Conservation (phyloP, 2,329 filamentous ascomycete genomes). For the Aspergillus tanneri region DNA sequence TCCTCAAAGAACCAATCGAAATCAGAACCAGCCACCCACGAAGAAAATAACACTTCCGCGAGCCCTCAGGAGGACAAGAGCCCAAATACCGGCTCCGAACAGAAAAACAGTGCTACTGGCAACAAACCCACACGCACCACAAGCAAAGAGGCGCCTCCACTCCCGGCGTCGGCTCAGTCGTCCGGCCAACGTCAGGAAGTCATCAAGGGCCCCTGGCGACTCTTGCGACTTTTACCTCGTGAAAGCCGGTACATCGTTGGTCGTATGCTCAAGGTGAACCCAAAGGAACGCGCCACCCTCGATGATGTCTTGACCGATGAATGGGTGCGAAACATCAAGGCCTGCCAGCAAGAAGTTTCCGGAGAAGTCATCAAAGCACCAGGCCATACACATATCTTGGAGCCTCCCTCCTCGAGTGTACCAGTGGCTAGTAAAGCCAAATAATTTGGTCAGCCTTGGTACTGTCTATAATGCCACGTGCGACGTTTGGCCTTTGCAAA, state of each 20-base stretch:
- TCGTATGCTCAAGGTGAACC: slow-evolving; percentile 87
- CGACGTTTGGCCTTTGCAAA: background rate
- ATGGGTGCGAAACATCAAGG: slow-evolving; percentile 82
- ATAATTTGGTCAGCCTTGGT: slow-evolving; percentile 19
- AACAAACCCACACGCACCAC: slow-evolving; percentile 36
- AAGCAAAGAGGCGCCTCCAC: slow-evolving; percentile 41
- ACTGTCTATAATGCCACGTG: slow-evolving; percentile 3
- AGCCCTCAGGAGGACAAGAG: slow-evolving; percentile 23
- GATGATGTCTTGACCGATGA: slow-evolving; percentile 81
- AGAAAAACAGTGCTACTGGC: slow-evolving; percentile 17
- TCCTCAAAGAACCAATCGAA: slow-evolving; percentile 24
- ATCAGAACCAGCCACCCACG: slow-evolving; percentile 22
- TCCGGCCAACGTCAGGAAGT: slow-evolving; percentile 59
- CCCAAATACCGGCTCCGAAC: slow-evolving; percentile 22
- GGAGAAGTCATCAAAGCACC: slow-evolving; percentile 70
- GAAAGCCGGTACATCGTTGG: slow-evolving; percentile 89
- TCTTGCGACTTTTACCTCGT: slow-evolving; percentile 80
- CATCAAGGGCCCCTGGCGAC: slow-evolving; percentile 88
- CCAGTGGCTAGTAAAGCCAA: slow-evolving; percentile 40
- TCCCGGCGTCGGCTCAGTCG: slow-evolving; percentile 27
- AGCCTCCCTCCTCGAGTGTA: slow-evolving; percentile 55
- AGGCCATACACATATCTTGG: slow-evolving; percentile 81
- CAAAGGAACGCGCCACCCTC: slow-evolving; percentile 77
- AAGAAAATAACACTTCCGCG: slow-evolving; percentile 27
- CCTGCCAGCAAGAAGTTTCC: slow-evolving; percentile 75